Percentiles rank a stretch among this genome's conserved stretches.
phyloP scores from a whole-genome alignment of 2,329 filamentous ascomycete species.

The Cercospora zeina region DNA sequence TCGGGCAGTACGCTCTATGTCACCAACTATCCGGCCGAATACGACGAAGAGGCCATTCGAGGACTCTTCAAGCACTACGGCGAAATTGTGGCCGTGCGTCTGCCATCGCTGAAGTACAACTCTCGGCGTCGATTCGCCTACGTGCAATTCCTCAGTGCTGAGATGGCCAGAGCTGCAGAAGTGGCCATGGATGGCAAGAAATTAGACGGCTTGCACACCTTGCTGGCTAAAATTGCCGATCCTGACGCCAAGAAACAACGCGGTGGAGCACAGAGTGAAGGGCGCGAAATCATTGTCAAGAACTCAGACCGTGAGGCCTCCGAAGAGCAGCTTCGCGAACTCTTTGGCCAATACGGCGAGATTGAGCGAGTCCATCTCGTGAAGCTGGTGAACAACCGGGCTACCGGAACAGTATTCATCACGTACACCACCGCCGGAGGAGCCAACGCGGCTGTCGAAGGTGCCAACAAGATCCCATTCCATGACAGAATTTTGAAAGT shows the following conservation, averaged over 20 bases:
- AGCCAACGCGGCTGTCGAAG: conserved; percentile 38
- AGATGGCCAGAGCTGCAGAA: conserved; percentile 66
- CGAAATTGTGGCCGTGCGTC: conserved; percentile 79
- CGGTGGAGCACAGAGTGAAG: conserved; percentile 78
- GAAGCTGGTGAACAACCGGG: conserved; percentile 64
- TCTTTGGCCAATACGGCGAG: conserved; percentile 74
- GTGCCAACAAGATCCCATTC: conserved; percentile 41
- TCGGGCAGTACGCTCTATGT: conserved; percentile 81
- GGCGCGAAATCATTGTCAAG: conserved; percentile 80
- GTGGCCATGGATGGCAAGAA: conserved; percentile 70
- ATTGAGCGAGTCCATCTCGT: conserved; percentile 73
- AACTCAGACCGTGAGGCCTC: conserved; percentile 76
- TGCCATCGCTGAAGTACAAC: conserved; percentile 88
- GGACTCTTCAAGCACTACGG: conserved; percentile 71
- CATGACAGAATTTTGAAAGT: conserved; percentile 41
- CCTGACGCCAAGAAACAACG: conserved; percentile 75
- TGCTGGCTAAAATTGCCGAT: conserved; percentile 81
- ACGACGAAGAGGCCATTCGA: conserved; percentile 69
- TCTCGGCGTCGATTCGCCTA: conserved; percentile 92
- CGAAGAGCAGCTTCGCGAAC: conserved; percentile 67
- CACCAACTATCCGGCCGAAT: conserved; percentile 80
- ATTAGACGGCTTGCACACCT: conserved; percentile 66
- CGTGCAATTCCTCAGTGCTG: conserved; percentile 74
- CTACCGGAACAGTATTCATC: conserved; percentile 78
- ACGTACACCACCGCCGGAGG: conserved; percentile 64